phyloP scores from a whole-genome alignment of 2,329 filamentous ascomycete genomes.

The Drechslerella dactyloides region DNA sequence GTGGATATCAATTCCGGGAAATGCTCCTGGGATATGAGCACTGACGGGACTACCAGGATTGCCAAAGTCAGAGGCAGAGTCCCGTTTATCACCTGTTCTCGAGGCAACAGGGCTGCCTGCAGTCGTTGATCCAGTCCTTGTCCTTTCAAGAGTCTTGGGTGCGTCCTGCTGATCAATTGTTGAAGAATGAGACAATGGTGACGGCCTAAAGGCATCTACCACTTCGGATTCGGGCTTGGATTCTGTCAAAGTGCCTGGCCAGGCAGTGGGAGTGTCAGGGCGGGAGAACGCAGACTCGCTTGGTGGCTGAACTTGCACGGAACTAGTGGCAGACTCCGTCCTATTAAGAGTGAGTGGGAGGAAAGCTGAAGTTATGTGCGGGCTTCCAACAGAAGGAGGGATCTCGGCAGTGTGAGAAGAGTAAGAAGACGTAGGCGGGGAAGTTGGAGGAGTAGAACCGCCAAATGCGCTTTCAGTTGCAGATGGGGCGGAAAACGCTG shows the following conservation, averaged over 20 bases:
- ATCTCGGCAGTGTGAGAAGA: constrained; percentile 66
- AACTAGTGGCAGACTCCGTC: constrained; percentile 74
- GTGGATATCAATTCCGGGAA: constrained; percentile 58
- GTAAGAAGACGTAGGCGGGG: constrained; percentile 65
- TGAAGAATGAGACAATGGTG: constrained; percentile 53
- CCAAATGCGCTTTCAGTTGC: constrained; percentile 54
- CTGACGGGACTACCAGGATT: constrained; percentile 55
- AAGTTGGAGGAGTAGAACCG: constrained; percentile 68
- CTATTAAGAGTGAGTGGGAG: constrained; percentile 71
- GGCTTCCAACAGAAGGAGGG: constrained; percentile 71
- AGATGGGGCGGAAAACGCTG: constrained; percentile 52
- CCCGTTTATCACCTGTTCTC: constrained; percentile 56
- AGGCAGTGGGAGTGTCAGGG: constrained; percentile 58
- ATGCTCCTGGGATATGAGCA: constrained; percentile 60
- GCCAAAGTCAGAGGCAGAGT: constrained; percentile 58
- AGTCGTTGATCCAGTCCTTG: constrained; percentile 54
- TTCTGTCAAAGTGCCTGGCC: constrained; percentile 55
- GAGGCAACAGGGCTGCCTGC: constrained; percentile 51
- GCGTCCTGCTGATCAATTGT: constrained; percentile 55
- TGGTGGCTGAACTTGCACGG: constrained; percentile 77
- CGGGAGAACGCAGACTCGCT: constrained; percentile 62
- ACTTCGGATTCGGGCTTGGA: constrained; percentile 53
- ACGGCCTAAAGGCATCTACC: constrained; percentile 49
- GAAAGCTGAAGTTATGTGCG: constrained; percentile 78
- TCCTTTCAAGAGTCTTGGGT: constrained; percentile 51